phyloP scores from a whole-genome alignment of 2,329 filamentous ascomycete genomes.

The Septoria linicola region DNA sequence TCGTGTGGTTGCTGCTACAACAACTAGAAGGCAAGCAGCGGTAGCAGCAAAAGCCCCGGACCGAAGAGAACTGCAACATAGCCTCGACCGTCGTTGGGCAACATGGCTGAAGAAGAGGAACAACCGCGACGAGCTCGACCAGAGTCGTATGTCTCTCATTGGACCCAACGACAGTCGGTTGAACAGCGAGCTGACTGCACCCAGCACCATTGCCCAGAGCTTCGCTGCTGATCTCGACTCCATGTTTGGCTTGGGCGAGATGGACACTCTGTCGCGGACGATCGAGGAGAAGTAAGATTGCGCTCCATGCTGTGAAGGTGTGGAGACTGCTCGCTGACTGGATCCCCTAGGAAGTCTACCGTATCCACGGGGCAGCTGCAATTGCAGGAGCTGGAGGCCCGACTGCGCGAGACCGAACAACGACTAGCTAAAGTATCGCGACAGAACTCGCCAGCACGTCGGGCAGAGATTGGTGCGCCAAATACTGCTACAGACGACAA shows the following conservation, averaged over 20 bases:
- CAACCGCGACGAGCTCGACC: slow-evolving; percentile 23
- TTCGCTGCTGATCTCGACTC: slow-evolving; percentile 85
- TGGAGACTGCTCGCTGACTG: neutral
- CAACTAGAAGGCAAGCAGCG: neutral
- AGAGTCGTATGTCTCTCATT: slow-evolving; percentile 28
- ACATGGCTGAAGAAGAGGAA: slow-evolving; percentile 17
- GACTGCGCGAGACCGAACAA: slow-evolving; percentile 80
- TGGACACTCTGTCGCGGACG: slow-evolving; percentile 70
- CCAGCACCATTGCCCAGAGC: slow-evolving; percentile 79
- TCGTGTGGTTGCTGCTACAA: no score
- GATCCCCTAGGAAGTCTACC: slow-evolving; percentile 66
- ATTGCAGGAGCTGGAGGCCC: slow-evolving; percentile 80
- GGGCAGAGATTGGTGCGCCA: slow-evolving; percentile 20
- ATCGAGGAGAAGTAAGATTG: slow-evolving; percentile 72
- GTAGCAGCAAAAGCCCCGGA: neutral
- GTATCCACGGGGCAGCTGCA: slow-evolving; percentile 73
- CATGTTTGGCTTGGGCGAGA: slow-evolving; percentile 80
- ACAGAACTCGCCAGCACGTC: slow-evolving; percentile 30
- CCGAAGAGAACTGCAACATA: neutral
- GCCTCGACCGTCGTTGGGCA: neutral
- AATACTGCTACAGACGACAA: slow-evolving; percentile 24
- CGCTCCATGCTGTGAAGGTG: neutral
- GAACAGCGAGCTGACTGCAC: neutral
- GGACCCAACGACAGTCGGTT: no score
- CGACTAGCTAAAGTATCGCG: slow-evolving; percentile 54